Evolutionary conservation across 2,329 filamentous ascomycete genomes (phyloP).

Genomic region (Neofusicoccum kwambonambiense): DNA sequence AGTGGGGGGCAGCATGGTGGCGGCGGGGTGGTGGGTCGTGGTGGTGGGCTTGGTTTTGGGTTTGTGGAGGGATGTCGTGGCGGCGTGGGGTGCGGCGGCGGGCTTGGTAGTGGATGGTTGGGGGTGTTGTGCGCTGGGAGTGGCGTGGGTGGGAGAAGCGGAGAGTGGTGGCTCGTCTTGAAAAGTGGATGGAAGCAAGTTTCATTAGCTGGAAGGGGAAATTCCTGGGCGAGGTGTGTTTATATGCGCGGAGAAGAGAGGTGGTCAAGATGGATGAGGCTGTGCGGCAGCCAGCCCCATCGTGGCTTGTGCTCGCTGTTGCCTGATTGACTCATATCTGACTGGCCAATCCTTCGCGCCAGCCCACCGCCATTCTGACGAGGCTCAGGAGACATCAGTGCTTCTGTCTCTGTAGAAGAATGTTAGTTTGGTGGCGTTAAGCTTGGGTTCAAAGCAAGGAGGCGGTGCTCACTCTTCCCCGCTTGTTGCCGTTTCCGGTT

Average conservation of each 20-base stretch:
- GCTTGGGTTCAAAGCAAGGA: no score
- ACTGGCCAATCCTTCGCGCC: neutral
- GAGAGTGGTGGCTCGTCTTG: no score
- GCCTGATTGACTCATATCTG: neutral
- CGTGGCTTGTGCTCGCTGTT: conserved; percentile 9
- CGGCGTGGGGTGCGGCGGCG: no score
- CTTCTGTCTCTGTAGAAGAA: neutral
- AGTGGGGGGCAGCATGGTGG: neutral
- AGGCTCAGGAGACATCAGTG: neutral
- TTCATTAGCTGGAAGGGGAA: no score
- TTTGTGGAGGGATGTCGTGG: neutral
- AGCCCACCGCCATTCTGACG: neutral
- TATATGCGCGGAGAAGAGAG: no score
- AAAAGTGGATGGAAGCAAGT: no score
- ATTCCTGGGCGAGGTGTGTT: no score
- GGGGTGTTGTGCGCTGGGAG: no score
- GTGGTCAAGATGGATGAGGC: neutral
- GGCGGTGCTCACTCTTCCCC: no score
- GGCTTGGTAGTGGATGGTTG: no score
- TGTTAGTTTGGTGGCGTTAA: no score
- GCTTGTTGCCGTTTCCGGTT: neutral
- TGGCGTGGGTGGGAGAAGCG: no score
- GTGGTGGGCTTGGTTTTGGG: neutral
- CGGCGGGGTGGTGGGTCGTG: neutral
- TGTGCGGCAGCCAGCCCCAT: neutral